Evolutionary conservation across 139 green algal genomes (phyloP).

Genomic region (Micromonas pusilla): DNA sequence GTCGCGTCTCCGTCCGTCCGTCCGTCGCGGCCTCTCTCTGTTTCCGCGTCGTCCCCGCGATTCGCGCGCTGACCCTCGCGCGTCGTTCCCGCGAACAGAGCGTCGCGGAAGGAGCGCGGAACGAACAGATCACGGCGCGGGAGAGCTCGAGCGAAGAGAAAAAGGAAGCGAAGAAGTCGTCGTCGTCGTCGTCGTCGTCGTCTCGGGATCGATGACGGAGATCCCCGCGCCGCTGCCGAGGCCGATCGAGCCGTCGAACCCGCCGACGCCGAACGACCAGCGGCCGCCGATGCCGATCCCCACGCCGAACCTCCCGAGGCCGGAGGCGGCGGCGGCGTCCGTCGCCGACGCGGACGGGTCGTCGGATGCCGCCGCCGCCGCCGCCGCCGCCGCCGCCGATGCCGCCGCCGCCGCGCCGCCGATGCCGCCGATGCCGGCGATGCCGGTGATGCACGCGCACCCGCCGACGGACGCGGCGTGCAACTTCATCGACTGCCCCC

Average conservation of each 20-base stretch:
- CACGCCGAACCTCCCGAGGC: background rate
- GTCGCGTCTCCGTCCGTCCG: too few species aligned
- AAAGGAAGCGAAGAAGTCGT: background rate
- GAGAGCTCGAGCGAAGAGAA: background rate
- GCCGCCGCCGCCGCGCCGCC: background rate
- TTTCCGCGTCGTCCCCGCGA: too few species aligned
- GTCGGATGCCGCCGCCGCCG: background rate
- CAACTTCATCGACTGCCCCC: constrained; percentile 31
- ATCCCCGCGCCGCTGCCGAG: background rate
- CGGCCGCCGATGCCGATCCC: background rate
- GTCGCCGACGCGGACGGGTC: background rate
- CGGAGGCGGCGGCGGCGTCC: background rate
- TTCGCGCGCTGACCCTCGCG: too few species aligned
- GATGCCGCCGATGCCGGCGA: background rate
- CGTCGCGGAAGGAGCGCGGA: too few species aligned
- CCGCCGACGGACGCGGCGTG: background rate
- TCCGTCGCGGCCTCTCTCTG: too few species aligned
- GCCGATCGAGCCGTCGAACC: background rate
- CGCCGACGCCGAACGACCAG: background rate
- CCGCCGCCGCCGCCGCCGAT: background rate
- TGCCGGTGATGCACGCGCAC: background rate
- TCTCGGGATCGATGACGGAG: background rate
- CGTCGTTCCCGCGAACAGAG: too few species aligned
- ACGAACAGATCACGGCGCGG: background rate
- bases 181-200: too few species aligned